phyloP scores from a whole-genome alignment of 1,284 basidiomycete genomes.

The Ustilago loliicola region DNA sequence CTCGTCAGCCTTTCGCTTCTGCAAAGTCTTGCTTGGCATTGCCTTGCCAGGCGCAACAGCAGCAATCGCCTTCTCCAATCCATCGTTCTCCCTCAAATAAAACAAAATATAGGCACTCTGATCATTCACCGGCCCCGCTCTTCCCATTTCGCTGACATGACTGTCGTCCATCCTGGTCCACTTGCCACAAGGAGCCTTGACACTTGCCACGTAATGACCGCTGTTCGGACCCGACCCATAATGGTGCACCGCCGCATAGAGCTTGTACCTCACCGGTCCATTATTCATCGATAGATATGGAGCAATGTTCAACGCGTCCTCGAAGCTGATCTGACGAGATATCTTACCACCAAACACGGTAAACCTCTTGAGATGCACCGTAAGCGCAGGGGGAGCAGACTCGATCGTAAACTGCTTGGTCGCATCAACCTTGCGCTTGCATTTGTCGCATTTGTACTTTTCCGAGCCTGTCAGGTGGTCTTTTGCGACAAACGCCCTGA shows the following conservation, averaged over 20 bases:
- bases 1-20: conserved; percentile 27
- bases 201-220: conserved; percentile 93
- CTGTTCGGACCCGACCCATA: conserved; percentile 92
- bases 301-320: conserved; percentile 81
- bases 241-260: conserved; percentile 94
- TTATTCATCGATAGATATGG: conserved; percentile 82
- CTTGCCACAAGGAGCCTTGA: conserved; percentile 79
- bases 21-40: neutral
- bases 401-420: conserved; percentile 90
- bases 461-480: conserved; percentile 89
- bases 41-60: neutral
- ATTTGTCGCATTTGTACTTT: conserved; percentile 98
- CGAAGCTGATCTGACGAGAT: conserved; percentile 81
- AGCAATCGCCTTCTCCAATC: conserved; percentile 39
- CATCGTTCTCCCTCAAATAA: conserved; percentile 79
- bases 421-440: conserved; percentile 87
- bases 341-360: conserved; percentile 81
- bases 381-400: conserved; percentile 88
- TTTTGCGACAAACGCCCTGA: conserved; percentile 84
- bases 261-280: conserved; percentile 78
- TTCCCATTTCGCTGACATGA: conserved; percentile 73
- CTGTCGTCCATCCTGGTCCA: conserved; percentile 98
- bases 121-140: conserved; percentile 73
- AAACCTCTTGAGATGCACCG: conserved; percentile 97
- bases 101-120: conserved; percentile 93